Percentiles rank a stretch among this genome's conserved stretches.
These are phyloP conservation scores for Pulveroboletus sp. DNA, from an alignment of 768 basidiomycete species.

Conservation along the genomic window DNA sequence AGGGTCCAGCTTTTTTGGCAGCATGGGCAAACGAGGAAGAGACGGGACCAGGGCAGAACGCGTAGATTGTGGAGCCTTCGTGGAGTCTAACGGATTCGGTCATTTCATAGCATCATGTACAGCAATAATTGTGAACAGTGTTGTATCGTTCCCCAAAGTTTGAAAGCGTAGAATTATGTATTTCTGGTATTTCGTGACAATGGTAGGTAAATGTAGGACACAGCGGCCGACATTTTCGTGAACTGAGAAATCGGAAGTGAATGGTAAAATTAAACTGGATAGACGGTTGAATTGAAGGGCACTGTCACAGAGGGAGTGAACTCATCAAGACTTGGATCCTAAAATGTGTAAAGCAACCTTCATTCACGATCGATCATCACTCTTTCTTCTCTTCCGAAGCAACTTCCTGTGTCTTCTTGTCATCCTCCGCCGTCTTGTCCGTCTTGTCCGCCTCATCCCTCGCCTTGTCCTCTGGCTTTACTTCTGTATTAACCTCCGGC, in stretches of 20 bases:
- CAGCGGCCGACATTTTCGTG: constrained; percentile 30
- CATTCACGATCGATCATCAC: constrained; percentile 11
- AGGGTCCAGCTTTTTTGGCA: constrained; percentile 69
- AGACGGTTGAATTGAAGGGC: not conserved
- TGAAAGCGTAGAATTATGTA: not conserved
- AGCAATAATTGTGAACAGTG: not conserved
- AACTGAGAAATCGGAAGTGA: constrained; percentile 7
- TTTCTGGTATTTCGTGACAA: constrained; percentile 28
- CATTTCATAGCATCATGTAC: too few species aligned
- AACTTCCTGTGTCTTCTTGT: constrained; percentile 35
- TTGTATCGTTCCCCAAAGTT: too few species aligned
- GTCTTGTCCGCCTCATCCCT: constrained; percentile 29
- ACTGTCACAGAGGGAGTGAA: constrained; percentile 8
- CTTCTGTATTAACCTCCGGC: constrained; percentile 24
- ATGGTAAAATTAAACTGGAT: constrained; percentile 9
- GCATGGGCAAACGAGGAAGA: constrained; percentile 73
- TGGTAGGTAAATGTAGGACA: constrained; percentile 27
- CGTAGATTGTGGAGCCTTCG: constrained; percentile 5
- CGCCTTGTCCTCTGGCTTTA: constrained; percentile 22
- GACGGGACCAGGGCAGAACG: constrained; percentile 12
- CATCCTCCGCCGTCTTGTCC: constrained; percentile 29
- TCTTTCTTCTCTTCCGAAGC: constrained; percentile 31
- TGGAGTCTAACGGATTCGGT: not conserved
- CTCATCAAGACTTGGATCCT: constrained; percentile 7
- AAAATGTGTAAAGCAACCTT: constrained; percentile 4